These are phyloP conservation scores for Venturia asperata DNA, from an alignment of 2,329 filamentous ascomycete genomes.

Conservation along the genomic window DNA sequence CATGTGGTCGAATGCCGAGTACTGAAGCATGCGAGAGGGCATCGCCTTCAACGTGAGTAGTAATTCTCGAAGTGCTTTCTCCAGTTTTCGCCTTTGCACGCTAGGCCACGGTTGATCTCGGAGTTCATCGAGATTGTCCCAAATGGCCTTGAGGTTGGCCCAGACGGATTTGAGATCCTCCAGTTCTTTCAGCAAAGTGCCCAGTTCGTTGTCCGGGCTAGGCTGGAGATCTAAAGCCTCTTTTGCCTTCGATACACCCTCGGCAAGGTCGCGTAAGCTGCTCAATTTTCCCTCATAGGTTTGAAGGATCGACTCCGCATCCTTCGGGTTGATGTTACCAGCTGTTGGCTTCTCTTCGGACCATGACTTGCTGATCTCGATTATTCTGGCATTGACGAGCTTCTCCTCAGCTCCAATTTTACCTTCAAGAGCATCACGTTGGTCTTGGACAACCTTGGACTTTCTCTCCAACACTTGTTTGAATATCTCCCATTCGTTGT, in stretches of 20 bases:
- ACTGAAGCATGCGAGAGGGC: constrained; percentile 98
- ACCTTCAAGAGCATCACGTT: constrained; percentile 86
- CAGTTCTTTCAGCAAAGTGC: constrained; percentile 86
- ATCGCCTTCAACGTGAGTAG: constrained; percentile 99
- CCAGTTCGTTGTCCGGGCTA: constrained; percentile 70
- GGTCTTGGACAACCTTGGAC: constrained; percentile 90
- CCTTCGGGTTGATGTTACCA: constrained; percentile 81
- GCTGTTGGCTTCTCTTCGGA: constrained; percentile 96
- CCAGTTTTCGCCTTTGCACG: constrained; percentile 88
- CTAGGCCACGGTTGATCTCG: constrained; percentile 91
- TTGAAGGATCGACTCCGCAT: constrained; percentile 74
- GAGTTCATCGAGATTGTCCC: constrained; percentile 91
- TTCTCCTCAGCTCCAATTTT: constrained; percentile 94
- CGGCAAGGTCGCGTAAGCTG: constrained; percentile 75
- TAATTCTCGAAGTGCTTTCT: constrained; percentile 78
- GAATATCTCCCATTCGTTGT: constrained; percentile 89
- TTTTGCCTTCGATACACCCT: constrained; percentile 94
- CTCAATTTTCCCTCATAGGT: constrained; percentile 81
- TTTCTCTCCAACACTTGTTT: constrained; percentile 90
- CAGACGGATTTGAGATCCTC: constrained; percentile 99
- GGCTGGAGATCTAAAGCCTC: constrained; percentile 88
- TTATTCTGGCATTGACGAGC: constrained; percentile 80
- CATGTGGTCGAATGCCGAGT: constrained; percentile 98
- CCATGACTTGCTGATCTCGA: constrained; percentile 80
- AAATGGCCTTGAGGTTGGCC: constrained; percentile 91